Evolutionary conservation across 2,329 filamentous ascomycete species (phyloP), one percentile per base, ranked within the genome.

Genomic region (Phoma herbarum): DNA sequence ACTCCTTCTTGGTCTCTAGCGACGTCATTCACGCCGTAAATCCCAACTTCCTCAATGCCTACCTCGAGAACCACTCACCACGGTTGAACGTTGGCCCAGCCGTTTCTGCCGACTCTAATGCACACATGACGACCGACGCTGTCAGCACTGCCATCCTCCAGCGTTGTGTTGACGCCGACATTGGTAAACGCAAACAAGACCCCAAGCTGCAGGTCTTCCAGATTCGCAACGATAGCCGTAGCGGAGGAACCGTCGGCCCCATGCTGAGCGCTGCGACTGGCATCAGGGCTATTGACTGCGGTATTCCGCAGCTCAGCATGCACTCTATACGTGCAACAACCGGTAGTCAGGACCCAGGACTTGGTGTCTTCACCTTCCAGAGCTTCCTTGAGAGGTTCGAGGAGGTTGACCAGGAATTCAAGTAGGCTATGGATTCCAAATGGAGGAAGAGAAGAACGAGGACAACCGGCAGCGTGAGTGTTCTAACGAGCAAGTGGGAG

Each of bases 1-100:
- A 92, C 76, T 96, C 91, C 18, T 98, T 97, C 85, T 84, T 98
- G 62, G 85, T 97, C 57, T 96, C 91, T 1, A 92, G 92, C 23
- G 95, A 99, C 74, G 95, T 99, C 56, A 95, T 89, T 5, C 95
- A 98, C 78, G 92, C 94, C 39, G 90, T 93, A 9, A 94, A 97
- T 80, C 95, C 95, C 58, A 98, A 98, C 81, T 99, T 98, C 82
- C 81, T 92, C 0, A 84, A 84, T 64, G 87, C 86, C 26, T 98
- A 98, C 79, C 88, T 97, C 18, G 85, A 91, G 56, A 89, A 91
- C 69, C 95, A 99, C 79, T 84, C 91, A 2, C 94, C 95, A 1
- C 86, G 91, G 58, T 86, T 99, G 52, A 99, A 99, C 75, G 87
- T 95, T 29, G 95, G 95, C 33, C 85, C 97, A 29, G 86, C 88